These are phyloP conservation scores for Syncephalastrum sp. DNA, from an alignment of 371 early-diverging fungal species.

Conservation along the genomic window DNA sequence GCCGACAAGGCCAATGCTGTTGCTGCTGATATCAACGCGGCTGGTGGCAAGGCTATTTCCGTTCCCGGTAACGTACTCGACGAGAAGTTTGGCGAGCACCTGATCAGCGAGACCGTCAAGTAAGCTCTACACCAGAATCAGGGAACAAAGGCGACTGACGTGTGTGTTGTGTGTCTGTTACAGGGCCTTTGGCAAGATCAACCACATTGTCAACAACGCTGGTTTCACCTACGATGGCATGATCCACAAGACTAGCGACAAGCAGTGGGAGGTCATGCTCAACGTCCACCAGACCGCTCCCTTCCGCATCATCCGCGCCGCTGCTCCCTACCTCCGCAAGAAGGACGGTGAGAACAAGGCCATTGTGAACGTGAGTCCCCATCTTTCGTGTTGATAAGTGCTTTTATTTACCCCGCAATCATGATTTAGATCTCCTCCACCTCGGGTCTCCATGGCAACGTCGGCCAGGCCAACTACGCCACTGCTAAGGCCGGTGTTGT, in stretches of 20 bases:
- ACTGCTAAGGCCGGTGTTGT: conserved; percentile 53
- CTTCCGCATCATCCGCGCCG: conserved; percentile 68
- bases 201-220: conserved; percentile 73
- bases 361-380: conserved; percentile 51
- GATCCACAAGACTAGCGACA: conserved; percentile 70
- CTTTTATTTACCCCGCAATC: not conserved
- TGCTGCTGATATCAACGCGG: conserved; percentile 60
- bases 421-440: conserved; percentile 61
- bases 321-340: conserved; percentile 58
- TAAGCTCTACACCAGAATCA: conserved; percentile 13
- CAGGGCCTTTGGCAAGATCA: conserved; percentile 66
- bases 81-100: conserved; percentile 54
- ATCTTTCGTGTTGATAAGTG: not conserved
- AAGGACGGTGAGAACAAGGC: conserved; percentile 51
- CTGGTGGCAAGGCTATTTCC: conserved; percentile 59
- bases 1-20: conserved; percentile 56
- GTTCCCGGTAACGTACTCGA: conserved; percentile 60
- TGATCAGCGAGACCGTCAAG: conserved; percentile 60
- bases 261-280: conserved; percentile 69
- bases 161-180: conserved; percentile 2
- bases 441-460: conserved; percentile 69
- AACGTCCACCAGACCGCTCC: conserved; percentile 70
- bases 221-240: conserved; percentile 72
- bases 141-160: not conserved
- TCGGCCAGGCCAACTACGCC: conserved; percentile 59